Percentiles rank a stretch among this genome's conserved stretches.
Evolutionary conservation across 176 grass and related monocot genomes (phyloP).

Genomic region (Ensete glaucum): DNA sequence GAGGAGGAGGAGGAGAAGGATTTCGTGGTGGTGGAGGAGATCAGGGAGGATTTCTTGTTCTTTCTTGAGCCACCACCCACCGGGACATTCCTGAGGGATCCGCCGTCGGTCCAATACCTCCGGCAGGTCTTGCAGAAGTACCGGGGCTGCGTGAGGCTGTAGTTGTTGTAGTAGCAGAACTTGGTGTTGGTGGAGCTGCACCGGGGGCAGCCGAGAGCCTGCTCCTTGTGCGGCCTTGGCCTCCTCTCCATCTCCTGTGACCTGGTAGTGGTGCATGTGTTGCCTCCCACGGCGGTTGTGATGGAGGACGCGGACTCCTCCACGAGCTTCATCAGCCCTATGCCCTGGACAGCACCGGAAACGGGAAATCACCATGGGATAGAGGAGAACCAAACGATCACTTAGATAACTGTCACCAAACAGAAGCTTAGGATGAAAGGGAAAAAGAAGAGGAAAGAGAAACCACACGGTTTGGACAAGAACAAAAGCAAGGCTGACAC

Average conservation of each 20-base stretch:
- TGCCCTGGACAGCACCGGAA: conserved; percentile 23
- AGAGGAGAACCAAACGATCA: too few relatives aligned
- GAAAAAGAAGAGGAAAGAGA: too few relatives aligned
- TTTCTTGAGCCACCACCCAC: conserved; percentile 93
- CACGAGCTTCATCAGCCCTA: conserved; percentile 79
- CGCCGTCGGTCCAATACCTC: conserved; percentile 92
- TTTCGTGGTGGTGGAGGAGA: too few relatives aligned
- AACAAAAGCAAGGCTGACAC: conserved; percentile 5
- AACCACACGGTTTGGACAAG: conserved; percentile 9
- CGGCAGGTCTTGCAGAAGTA: conserved; percentile 98
- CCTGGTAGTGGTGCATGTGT: conserved; percentile 10
- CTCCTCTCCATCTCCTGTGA: conserved; percentile 39
- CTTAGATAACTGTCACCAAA: too few relatives aligned
- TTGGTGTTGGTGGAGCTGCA: conserved; percentile 97
- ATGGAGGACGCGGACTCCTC: conserved; percentile 53
- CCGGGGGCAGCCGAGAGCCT: conserved; percentile 83
- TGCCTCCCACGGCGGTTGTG: conserved; percentile 4
- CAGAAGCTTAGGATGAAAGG: too few relatives aligned
- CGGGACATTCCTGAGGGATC: conserved; percentile 85
- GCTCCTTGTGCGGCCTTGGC: conserved; percentile 66
- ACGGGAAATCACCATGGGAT: conserved; percentile 18
- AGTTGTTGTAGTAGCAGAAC: conserved; percentile 99
- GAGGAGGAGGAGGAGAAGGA: conserved; percentile 36
- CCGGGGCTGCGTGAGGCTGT: conserved; percentile 88
- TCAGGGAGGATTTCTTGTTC: conserved; percentile 59